These are phyloP conservation scores for Hypericum perforatum DNA, from an alignment of 345 rosid species.

Conservation along the genomic window DNA sequence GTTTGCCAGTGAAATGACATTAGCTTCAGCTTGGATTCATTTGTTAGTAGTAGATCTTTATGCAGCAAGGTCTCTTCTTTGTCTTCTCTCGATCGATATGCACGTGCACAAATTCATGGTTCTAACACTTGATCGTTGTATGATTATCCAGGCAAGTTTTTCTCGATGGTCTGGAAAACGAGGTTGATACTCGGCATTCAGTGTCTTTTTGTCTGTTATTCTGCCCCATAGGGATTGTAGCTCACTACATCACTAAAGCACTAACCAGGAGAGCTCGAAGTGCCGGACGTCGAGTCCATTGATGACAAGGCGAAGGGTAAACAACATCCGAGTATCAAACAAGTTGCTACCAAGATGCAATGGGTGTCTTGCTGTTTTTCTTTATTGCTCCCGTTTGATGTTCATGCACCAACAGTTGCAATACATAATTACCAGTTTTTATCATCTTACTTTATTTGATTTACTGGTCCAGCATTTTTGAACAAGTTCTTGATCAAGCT, in stretches of 20 bases:
- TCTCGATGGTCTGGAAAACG: background rate
- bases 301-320: background rate
- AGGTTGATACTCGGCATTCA: background rate
- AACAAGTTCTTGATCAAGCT: too few relatives aligned
- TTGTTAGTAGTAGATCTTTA: background rate
- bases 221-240: background rate
- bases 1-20: background rate
- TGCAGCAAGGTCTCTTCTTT: background rate
- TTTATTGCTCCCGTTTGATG: too few relatives aligned
- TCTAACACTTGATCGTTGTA: background rate
- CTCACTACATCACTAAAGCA: slow-evolving; percentile 19
- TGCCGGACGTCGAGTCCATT: slow-evolving; percentile 8
- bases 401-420: too few relatives aligned
- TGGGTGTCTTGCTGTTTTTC: too few relatives aligned
- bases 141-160: background rate
- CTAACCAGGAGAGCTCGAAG: slow-evolving; percentile 27
- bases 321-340: background rate
- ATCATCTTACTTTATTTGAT: too few relatives aligned
- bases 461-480: too few relatives aligned
- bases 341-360: too few relatives aligned
- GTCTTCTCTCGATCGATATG: background rate
- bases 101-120: background rate
- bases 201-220: background rate
- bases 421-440: too few relatives aligned
- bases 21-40: background rate